A percentile compares a stretch with the other conserved stretches of the same genome.
Conservation (phyloP, 1,284 basidiomycete genomes). For the Amylostereum chailletii region DNA sequence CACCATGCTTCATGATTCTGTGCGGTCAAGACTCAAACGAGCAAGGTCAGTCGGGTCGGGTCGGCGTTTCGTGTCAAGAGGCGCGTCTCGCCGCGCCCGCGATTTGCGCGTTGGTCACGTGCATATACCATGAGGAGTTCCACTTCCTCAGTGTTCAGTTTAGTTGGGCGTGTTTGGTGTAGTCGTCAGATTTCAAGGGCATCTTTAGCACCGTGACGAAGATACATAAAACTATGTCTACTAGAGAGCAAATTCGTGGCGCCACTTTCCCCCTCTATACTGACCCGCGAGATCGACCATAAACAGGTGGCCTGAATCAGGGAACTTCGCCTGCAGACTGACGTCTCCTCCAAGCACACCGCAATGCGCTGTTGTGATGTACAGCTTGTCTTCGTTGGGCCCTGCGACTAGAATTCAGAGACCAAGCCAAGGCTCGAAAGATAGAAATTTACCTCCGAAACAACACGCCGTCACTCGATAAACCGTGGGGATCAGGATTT, state of each 20-base stretch:
- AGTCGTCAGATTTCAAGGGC: background rate
- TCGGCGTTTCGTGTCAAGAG: too few species aligned
- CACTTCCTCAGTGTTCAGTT: too few species aligned
- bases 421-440: background rate
- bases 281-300: conserved; percentile 47
- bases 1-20: conserved; percentile 77
- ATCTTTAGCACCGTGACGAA: too few species aligned
- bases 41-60: too few species aligned
- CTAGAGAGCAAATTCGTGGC: conserved; percentile 27
- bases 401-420: conserved; percentile 26
- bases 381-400: conserved; percentile 51
- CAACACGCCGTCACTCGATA: conserved; percentile 58
- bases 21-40: too few species aligned
- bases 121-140: too few species aligned
- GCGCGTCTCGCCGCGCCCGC: too few species aligned
- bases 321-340: conserved; percentile 39
- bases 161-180: too few species aligned
- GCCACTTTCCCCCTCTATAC: conserved; percentile 36
- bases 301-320: conserved; percentile 60
- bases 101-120: too few species aligned
- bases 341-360: conserved; percentile 44
- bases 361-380: conserved; percentile 60
- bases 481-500: conserved; percentile 49
- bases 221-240: background rate
- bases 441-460: conserved; percentile 45